A percentile compares a stretch with the other conserved stretches of the same genome.
phyloP scores from a whole-genome alignment of 1,139 yeast species.

The Debaryomyces sp. region DNA sequence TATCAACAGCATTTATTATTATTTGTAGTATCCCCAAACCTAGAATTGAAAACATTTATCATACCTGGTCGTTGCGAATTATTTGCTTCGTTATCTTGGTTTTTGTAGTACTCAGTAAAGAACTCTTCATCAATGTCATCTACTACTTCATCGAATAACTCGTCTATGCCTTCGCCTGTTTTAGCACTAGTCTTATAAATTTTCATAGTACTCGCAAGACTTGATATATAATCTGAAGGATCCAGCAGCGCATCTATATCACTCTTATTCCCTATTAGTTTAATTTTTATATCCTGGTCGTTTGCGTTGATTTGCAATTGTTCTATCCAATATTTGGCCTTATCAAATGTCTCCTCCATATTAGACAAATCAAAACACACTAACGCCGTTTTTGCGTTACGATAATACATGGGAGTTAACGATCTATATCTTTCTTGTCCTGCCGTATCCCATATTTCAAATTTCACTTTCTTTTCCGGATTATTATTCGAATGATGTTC shows the following conservation, averaged over 20 bases:
- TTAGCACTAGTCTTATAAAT: constrained; percentile 50
- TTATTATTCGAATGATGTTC: constrained; percentile 22
- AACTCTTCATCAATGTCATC: constrained; percentile 44
- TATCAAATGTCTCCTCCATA: constrained; percentile 33
- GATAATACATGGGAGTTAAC: constrained; percentile 52
- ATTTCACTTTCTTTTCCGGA: constrained; percentile 27
- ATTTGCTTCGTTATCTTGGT: constrained; percentile 4
- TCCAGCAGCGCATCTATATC: constrained; percentile 20
- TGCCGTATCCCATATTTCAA: constrained; percentile 58
- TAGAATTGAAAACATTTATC: constrained; percentile 12
- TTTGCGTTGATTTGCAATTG: constrained; percentile 36
- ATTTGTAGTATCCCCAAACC: constrained; percentile 7
- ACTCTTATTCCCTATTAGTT: constrained; percentile 40
- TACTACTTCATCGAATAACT: constrained; percentile 45
- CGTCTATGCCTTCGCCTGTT: constrained; percentile 44
- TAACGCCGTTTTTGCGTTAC: constrained; percentile 48
- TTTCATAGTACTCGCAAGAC: constrained; percentile 17
- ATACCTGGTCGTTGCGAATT: constrained; percentile 3
- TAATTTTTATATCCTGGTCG: constrained; percentile 24
- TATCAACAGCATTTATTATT: constrained; percentile 12
- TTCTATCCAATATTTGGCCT: constrained; percentile 49
- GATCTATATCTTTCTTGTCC: constrained; percentile 53
- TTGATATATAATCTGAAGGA: not conserved
- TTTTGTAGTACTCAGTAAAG: constrained; percentile 21
- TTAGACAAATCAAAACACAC: constrained; percentile 42